phyloP scores from a whole-genome alignment of 306 rosid genomes.

The Cicer bijugum region DNA sequence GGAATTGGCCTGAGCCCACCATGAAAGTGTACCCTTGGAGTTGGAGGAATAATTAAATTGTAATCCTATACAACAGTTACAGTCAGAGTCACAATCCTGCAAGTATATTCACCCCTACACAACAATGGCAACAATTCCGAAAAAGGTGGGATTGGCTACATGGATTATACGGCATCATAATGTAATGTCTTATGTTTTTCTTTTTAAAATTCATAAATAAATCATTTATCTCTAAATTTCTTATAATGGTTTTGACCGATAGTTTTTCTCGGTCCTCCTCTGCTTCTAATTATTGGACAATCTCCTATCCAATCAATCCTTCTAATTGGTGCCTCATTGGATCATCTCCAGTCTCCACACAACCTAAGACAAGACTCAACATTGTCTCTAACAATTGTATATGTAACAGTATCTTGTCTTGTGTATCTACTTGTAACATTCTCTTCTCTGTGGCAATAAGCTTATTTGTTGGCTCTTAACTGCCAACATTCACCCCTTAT shows the following conservation, averaged over 20 bases:
- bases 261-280: background rate
- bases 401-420: background rate
- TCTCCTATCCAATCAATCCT: background rate
- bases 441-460: background rate
- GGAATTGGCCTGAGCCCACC: background rate
- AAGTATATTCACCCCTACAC: conserved; percentile 14
- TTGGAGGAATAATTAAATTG: background rate
- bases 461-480: conserved; percentile 18
- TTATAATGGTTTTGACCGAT: background rate
- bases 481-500: background rate
- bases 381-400: background rate
- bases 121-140: background rate
- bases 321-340: background rate
- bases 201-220: background rate
- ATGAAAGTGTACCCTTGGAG: background rate
- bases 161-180: background rate
- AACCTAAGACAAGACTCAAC: conserved; percentile 1
- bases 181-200: background rate
- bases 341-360: background rate
- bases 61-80: background rate
- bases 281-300: background rate
- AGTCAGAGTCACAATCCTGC: background rate
- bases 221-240: background rate
- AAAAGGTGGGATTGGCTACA: background rate
- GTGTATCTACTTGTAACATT: background rate